A percentile compares a stretch with the other conserved stretches of the same genome.
Evolutionary conservation across 129 eudicot genomes (phyloP).

Genomic region (Glebionis coronaria): DNA sequence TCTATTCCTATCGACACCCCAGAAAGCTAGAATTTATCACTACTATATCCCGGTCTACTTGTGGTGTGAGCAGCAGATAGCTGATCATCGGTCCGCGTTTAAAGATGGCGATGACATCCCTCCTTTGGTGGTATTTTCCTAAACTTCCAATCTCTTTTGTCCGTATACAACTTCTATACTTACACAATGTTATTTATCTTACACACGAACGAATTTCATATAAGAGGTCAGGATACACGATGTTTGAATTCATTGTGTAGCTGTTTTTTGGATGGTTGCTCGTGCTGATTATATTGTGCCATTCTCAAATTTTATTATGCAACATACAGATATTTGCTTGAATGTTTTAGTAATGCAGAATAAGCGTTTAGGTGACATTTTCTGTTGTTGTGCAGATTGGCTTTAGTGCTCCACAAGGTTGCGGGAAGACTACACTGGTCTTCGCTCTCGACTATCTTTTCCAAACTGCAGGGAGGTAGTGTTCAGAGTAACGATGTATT

Average conservation of each 20-base stretch:
- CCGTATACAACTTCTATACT: not conserved
- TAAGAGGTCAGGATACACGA: not conserved
- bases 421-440: conserved; percentile 98
- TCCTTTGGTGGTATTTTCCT: conserved; percentile 76
- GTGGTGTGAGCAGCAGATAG: conserved; percentile 89
- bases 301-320: not conserved
- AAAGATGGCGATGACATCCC: conserved; percentile 83
- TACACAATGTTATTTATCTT: not conserved
- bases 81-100: conserved; percentile 57
- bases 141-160: not conserved
- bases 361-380: conserved; percentile 13
- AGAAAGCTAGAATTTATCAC: conserved; percentile 83
- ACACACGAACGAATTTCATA: not conserved
- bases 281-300: conserved; percentile 2
- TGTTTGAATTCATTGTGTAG: not conserved
- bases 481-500: conserved; percentile 31
- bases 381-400: conserved; percentile 69
- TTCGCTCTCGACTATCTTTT: conserved; percentile 85
- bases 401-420: conserved; percentile 98
- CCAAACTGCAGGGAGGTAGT: conserved; percentile 68
- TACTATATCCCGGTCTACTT: conserved; percentile 87
- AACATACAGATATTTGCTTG: not conserved
- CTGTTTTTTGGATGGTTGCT: not conserved
- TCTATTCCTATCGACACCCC: conserved; percentile 65
- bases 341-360: conserved; percentile 10